Evolutionary conservation across 75 land plant genomes (phyloP).

Genomic region (Cryptomeria japonica): DNA sequence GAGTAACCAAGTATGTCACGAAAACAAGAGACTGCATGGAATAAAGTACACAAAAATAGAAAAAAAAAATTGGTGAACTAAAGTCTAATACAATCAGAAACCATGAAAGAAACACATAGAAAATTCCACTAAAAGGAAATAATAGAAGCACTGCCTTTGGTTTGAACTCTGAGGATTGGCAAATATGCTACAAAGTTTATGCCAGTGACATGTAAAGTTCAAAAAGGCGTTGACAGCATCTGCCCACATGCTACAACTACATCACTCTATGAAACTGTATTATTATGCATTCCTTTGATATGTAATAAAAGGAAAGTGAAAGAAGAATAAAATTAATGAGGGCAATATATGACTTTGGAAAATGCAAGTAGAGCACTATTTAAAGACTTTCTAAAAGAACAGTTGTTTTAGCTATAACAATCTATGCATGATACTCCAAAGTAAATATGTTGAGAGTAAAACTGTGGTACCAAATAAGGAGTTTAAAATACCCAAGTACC

Average conservation of each 20-base stretch:
- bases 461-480: background rate
- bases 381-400: background rate
- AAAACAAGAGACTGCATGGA: background rate
- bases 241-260: background rate
- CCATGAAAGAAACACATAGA: background rate
- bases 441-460: background rate
- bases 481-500: background rate
- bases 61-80: background rate
- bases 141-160: background rate
- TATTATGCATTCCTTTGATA: background rate
- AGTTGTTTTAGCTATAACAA: background rate
- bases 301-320: background rate
- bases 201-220: background rate
- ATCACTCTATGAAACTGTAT: background rate
- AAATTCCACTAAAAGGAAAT: background rate
- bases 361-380: background rate
- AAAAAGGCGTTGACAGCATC: background rate
- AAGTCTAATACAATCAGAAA: background rate
- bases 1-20: background rate
- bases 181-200: background rate
- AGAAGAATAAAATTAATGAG: background rate
- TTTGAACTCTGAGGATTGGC: background rate
- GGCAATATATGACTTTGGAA: background rate
- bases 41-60: background rate
- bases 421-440: background rate